phyloP scores from a whole-genome alignment of 805 yeast species.

The Monosporozyma yasuniensis region DNA sequence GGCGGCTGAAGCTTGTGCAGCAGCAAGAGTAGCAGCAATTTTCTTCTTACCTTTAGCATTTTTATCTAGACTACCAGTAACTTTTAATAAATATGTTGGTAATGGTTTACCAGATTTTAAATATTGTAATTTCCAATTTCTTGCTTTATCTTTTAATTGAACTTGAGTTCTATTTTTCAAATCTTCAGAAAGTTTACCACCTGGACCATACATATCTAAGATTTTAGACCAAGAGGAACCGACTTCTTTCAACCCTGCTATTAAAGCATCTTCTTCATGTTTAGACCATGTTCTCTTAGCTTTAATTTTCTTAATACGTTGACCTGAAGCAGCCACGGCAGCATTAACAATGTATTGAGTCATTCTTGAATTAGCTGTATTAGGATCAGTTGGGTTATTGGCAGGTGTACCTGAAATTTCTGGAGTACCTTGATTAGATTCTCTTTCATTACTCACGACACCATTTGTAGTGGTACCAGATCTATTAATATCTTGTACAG shows the following conservation, averaged over 20 bases:
- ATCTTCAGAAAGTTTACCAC: slow-evolving; percentile 76
- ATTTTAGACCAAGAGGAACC: slow-evolving; percentile 96
- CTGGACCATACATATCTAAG: slow-evolving; percentile 84
- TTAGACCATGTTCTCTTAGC: slow-evolving; percentile 55
- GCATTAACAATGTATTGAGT: slow-evolving; percentile 17
- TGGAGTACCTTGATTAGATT: neutral
- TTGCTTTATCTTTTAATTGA: slow-evolving; percentile 90
- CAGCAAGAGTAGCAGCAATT: slow-evolving; percentile 5
- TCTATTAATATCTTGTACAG: neutral
- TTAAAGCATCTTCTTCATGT: slow-evolving; percentile 78
- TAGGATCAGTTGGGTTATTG: neutral
- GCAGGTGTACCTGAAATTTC: neutral
- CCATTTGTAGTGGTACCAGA: neutral
- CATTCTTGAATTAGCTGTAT: slow-evolving; percentile 1
- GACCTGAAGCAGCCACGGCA: slow-evolving; percentile 18
- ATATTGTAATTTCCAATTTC: slow-evolving; percentile 88
- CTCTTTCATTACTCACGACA: neutral
- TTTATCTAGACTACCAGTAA: slow-evolving; percentile 76
- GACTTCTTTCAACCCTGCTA: slow-evolving; percentile 64
- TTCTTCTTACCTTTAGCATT: slow-evolving; percentile 36
- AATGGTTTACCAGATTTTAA: slow-evolving; percentile 65
- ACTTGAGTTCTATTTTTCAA: slow-evolving; percentile 83
- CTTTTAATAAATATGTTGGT: slow-evolving; percentile 72
- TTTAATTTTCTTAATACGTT: slow-evolving; percentile 22
- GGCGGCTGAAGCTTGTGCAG: neutral